These are phyloP conservation scores for Grosmannia serpens DNA, from an alignment of 2,329 filamentous ascomycete species.

Conservation along the genomic window DNA sequence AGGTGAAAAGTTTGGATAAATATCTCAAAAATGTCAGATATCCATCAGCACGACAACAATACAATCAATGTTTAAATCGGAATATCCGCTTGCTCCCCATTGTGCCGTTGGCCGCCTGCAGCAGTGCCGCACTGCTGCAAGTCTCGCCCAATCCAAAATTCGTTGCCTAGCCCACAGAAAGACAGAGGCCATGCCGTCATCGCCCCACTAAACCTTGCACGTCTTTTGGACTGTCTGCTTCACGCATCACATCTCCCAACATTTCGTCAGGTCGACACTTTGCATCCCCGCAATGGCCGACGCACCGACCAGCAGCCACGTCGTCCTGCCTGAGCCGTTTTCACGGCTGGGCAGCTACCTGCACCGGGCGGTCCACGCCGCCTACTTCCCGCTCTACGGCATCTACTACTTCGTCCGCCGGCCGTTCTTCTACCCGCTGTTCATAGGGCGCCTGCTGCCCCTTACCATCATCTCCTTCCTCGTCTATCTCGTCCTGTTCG, in stretches of 20 bases:
- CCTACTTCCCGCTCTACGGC: conserved; percentile 53
- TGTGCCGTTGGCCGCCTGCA: too few relatives aligned
- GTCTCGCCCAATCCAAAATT: neutral
- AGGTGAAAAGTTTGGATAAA: too few relatives aligned
- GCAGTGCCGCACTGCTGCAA: neutral
- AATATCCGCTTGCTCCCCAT: too few relatives aligned
- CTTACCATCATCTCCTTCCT: conserved; percentile 71
- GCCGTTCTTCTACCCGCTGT: conserved; percentile 71
- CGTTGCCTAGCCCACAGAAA: neutral
- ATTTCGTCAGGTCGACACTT: too few relatives aligned
- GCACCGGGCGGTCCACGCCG: conserved; percentile 21
- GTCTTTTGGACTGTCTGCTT: neutral
- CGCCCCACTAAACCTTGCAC: neutral
- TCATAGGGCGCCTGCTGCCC: conserved; percentile 66
- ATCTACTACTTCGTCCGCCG: conserved; percentile 72
- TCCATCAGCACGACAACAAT: too few relatives aligned
- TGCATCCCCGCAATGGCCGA: neutral
- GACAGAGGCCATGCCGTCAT: neutral
- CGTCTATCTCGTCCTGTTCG: conserved; percentile 76
- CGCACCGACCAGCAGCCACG: neutral
- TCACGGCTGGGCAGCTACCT: conserved; percentile 6
- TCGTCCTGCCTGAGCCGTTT: neutral
- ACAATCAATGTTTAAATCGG: too few relatives aligned
- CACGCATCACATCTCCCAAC: neutral
- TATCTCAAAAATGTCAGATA: too few relatives aligned